These are phyloP conservation scores for Fusarium staphyleae DNA, from an alignment of 2,329 filamentous ascomycete genomes.

Conservation along the genomic window DNA sequence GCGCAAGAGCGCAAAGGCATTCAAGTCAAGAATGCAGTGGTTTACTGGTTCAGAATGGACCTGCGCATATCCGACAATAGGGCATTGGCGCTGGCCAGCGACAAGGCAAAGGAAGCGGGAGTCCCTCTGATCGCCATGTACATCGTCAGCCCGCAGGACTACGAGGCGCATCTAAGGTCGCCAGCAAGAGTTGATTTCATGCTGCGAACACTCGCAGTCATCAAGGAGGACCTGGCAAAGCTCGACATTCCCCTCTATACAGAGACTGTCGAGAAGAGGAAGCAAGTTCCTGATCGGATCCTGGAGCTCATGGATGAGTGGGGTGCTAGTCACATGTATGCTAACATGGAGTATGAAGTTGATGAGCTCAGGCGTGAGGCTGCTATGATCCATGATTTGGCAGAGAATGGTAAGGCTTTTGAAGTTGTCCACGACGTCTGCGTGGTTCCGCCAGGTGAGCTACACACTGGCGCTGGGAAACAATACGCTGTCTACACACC, in stretches of 20 bases:
- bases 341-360: constrained; percentile 91
- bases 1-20: constrained; percentile 59
- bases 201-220: constrained; percentile 70
- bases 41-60: constrained; percentile 93
- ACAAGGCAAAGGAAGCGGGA: constrained; percentile 68
- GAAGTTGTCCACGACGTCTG: constrained; percentile 82
- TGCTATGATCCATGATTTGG: constrained; percentile 65
- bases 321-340: constrained; percentile 77
- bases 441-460: constrained; percentile 75
- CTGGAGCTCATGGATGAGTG: constrained; percentile 72
- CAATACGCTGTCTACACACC: constrained; percentile 87
- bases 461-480: constrained; percentile 72
- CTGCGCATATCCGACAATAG: constrained; percentile 78
- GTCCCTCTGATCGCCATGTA: constrained; percentile 80
- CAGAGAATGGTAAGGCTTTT: constrained; percentile 71
- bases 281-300: constrained; percentile 66
- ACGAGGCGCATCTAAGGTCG: constrained; percentile 78
- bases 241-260: constrained; percentile 81
- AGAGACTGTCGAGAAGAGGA: constrained; percentile 73
- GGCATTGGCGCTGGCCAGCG: constrained; percentile 69
- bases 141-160: constrained; percentile 82
- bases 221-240: constrained; percentile 71
- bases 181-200: constrained; percentile 81
- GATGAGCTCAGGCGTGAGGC: constrained; percentile 85
- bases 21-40: constrained; percentile 65